phyloP scores from a whole-genome alignment of 352 stramenopile genomes.

The Phytophthora pisi region DNA sequence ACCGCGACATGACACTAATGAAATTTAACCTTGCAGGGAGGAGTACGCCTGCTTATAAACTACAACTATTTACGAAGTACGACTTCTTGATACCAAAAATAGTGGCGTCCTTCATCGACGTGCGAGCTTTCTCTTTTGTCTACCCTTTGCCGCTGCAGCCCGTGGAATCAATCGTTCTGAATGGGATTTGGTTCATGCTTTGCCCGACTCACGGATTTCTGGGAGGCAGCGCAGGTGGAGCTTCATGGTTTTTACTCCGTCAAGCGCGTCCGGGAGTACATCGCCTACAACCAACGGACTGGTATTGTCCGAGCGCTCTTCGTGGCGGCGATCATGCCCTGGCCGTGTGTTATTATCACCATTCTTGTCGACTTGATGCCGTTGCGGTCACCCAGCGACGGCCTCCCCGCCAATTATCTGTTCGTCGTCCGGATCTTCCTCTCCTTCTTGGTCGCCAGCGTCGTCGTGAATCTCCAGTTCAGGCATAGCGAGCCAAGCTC shows the following conservation, averaged over 20 bases:
- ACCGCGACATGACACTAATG: neutral
- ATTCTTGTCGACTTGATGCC: slow-evolving; percentile 25
- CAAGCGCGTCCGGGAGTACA: slow-evolving; percentile 15
- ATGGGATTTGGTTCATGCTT: slow-evolving; percentile 3
- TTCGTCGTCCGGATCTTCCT: slow-evolving; percentile 28
- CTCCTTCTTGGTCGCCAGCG: slow-evolving; percentile 23
- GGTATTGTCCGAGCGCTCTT: slow-evolving; percentile 3
- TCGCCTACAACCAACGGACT: slow-evolving; percentile 4
- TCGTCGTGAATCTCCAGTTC: slow-evolving; percentile 28
- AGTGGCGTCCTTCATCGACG: no score
- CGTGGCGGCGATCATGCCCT: slow-evolving; percentile 14
- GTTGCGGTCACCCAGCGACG: slow-evolving; percentile 10
- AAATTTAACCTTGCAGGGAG: no score
- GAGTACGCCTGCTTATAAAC: no score
- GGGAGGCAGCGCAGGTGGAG: slow-evolving; percentile 20
- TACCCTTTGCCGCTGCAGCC: no score
- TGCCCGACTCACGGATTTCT: slow-evolving; percentile 3
- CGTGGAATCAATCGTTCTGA: neutral
- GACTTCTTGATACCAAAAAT: no score
- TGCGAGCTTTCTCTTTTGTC: no score
- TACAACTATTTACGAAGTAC: no score
- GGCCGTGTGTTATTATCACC: slow-evolving; percentile 30
- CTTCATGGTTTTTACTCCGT: slow-evolving; percentile 27
- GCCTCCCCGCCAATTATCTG: slow-evolving; percentile 13
- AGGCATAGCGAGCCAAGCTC: slow-evolving; percentile 24